Base-by-base conservation (phyloP, 768 basidiomycete genomes). In the Pleurotus salmoneostramineus region DNA sequence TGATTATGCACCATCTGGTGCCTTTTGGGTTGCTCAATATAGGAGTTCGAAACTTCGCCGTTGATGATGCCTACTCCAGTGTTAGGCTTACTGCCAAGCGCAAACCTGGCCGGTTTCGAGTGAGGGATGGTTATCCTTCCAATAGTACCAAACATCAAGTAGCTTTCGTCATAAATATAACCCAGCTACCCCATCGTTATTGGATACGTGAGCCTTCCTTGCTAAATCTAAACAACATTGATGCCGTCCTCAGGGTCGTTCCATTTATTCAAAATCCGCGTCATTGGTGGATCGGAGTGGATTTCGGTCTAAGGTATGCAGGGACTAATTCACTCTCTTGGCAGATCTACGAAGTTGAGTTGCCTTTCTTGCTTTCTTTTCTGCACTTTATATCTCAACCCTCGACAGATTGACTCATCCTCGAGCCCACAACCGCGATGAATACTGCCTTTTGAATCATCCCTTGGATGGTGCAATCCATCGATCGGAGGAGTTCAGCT, bases 41-140 rank as follows among this genome's bases (percentile, higher is more conserved):
- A 55, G 52, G 52, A 55, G 52, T 55, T 55, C 52, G 52, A 55
- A 31, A 55, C 52, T 15, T 55, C 52, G 27, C 52, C 52, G 5
- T 43, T 55, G 52, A 43, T 55, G 35, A 55, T 55, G 52, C 52
- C 52, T 15, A 55, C 40, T 14, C 27, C 52, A 14, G 14, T 55
- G 27, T 21, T 40, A 10, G 52, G 52, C 6, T 21, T 40, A 42
- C 40, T 43, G 32, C 40, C 52, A 31, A 55, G 31, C 52, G 6
- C 34, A 35, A 51, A 51, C 27, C 15, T 51, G 52, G 37, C 35
- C 35, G 32, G 15, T 55, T 55, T 55, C 40, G 52, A 55, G 40
- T 55, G 52, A 55, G 32, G 52, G 52, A 17, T 4, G 27, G 32
- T 10, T 27, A 35, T 37, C 36, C 50, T 35, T 35, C 11, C n/a